Evolutionary conservation across 805 yeast species (phyloP), one percentile per base, ranked within the genome.

Genomic region (Sporopachydermia quercuum): DNA sequence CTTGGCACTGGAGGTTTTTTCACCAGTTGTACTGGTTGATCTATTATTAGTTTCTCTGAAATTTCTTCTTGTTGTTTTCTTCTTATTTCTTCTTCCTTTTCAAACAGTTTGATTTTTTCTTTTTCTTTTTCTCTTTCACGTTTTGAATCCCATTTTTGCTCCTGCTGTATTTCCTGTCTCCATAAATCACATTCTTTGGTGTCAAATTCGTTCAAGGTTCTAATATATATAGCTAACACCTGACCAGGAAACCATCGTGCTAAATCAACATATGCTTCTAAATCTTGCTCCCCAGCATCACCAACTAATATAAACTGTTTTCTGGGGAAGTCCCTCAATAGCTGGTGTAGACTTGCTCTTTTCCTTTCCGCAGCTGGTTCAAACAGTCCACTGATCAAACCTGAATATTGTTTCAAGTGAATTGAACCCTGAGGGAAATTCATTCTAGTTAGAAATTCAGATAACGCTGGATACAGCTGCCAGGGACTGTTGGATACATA

Each of bases 401-500:
- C 96, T 0, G 76, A 65, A 54, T 93, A 91, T 52, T 80, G 89
- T 57, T 89, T 85, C 48, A 93, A 66, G 55, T 87, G 94, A 41
- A 91, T 63, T 0, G 95, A 80, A 4, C 95, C 95, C 1, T 53
- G 49, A 0, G 98, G 98, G 36, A 84, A 70, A 3, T 68, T 63
- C 27, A 65, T 69, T 34, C 57, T 51, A 14, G 61, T 57, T 49
- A 85, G 64, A 49, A 74, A 85, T 35, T 74, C 72, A 16, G 59
- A 49, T 14, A 82, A 69, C 4, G 73, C 64, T 15, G 74, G 68
- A 54, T 68, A 86, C 16, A 91, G 60, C 56, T 91, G 97, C 75
- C 93, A 82, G 0, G 99, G 99, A 1, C 94, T 77, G 58, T 93
- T 91, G 4, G 96, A 87, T 2, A 93, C 97, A 55, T 89, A 93